These are phyloP conservation scores for Alternaria novae-zelandiae DNA, from an alignment of 2,329 filamentous ascomycete genomes.

Conservation along the genomic window DNA sequence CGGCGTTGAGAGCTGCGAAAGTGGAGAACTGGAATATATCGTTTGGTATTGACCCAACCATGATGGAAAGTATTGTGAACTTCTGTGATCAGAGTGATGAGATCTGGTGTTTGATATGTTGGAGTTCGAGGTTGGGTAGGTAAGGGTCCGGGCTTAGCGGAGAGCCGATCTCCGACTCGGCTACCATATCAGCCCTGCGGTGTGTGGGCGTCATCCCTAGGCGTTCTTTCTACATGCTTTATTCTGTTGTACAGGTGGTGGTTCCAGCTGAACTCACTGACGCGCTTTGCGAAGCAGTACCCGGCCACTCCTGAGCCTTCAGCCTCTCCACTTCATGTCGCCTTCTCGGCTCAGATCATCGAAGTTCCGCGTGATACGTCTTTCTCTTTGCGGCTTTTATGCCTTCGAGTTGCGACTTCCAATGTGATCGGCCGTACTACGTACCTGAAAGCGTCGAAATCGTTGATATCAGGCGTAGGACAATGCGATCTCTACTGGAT, in stretches of 20 bases:
- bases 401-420: neutral
- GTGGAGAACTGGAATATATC: conserved; percentile 55
- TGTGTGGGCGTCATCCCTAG: neutral
- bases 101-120: neutral
- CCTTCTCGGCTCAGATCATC: neutral
- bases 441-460: neutral
- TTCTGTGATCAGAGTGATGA: neutral
- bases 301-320: neutral
- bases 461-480: neutral
- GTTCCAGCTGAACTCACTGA: neutral
- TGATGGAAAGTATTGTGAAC: conserved; percentile 14
- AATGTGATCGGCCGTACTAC: neutral
- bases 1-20: conserved; percentile 44
- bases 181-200: neutral
- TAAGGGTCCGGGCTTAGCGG: conserved; percentile 13
- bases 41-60: conserved; percentile 52
- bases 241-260: neutral
- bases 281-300: neutral
- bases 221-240: neutral
- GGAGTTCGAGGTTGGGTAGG: neutral
- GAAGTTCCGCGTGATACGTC: neutral
- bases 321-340: neutral
- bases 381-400: neutral
- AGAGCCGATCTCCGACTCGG: conserved; percentile 17
- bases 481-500: neutral